Percentiles rank a stretch among this genome's conserved stretches.
phyloP scores from a whole-genome alignment of 768 basidiomycete species.

The Lentinula boryana region DNA sequence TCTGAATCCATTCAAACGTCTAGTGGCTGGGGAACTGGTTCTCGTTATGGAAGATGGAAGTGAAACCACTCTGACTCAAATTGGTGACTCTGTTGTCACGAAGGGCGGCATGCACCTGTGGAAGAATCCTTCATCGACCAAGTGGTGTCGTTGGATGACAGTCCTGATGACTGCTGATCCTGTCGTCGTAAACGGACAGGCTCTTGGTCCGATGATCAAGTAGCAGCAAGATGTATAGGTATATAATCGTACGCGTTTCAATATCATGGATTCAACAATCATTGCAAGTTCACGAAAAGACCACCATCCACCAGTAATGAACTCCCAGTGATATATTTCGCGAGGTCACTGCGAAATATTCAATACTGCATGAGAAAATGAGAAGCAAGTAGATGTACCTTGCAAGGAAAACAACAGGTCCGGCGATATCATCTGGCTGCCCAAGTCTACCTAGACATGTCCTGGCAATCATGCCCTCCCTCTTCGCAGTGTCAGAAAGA shows the following conservation, averaged over 20 bases:
- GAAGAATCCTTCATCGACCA: slow-evolving; percentile 44
- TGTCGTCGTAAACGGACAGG: slow-evolving; percentile 37
- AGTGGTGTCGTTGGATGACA: slow-evolving; percentile 47
- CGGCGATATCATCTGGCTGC: slow-evolving; percentile 50
- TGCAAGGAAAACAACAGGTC: slow-evolving; percentile 69
- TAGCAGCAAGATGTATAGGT: background rate
- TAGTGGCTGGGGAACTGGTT: slow-evolving; percentile 51
- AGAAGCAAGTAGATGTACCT: slow-evolving; percentile 14
- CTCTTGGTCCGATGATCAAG: slow-evolving; percentile 24
- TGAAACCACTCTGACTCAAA: slow-evolving; percentile 44
- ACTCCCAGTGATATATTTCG: slow-evolving; percentile 52
- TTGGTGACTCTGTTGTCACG: slow-evolving; percentile 52
- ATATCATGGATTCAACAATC: slow-evolving; percentile 10
- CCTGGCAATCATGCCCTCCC: slow-evolving; percentile 56
- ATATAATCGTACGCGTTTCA: background rate
- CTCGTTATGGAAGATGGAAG: slow-evolving; percentile 52
- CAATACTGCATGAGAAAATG: background rate
- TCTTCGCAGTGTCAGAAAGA: slow-evolving; percentile 51
- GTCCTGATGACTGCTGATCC: slow-evolving; percentile 52
- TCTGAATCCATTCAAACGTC: background rate
- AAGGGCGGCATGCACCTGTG: slow-evolving; percentile 58
- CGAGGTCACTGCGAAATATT: slow-evolving; percentile 39
- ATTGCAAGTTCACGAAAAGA: slow-evolving; percentile 70
- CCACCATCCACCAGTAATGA: slow-evolving; percentile 35
- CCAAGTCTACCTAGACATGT: slow-evolving; percentile 66